Evolutionary conservation across 495 filamentous ascomycete genomes (phyloP).

Genomic region (Penicillium macrosclerotiorum): DNA sequence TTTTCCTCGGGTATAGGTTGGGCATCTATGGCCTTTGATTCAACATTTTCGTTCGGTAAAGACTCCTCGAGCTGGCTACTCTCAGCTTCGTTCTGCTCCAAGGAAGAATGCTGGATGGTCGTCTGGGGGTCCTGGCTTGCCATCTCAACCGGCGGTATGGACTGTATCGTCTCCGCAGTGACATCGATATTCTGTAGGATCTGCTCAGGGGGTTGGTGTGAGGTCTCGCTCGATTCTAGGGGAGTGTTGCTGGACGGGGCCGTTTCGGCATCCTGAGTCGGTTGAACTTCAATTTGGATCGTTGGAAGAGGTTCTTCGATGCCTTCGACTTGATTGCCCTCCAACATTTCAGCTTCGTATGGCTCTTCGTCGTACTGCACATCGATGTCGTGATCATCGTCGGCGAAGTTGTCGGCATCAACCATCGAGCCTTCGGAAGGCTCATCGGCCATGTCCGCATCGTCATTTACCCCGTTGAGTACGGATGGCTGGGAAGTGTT

Average conservation of each 20-base stretch:
- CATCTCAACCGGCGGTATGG: no score
- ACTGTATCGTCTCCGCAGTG: no score
- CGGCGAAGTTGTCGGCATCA: constrained; percentile 32
- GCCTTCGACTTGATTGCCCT: constrained; percentile 40
- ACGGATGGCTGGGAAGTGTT: constrained; percentile 36
- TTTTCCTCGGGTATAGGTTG: no score
- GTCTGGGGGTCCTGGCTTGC: no score
- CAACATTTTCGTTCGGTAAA: no score
- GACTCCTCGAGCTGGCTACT: no score
- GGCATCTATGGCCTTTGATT: no score
- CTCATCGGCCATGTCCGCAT: constrained; percentile 53
- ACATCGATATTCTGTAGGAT: no score
- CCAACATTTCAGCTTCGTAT: constrained; percentile 46
- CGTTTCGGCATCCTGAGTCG: constrained; percentile 7
- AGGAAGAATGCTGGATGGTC: no score
- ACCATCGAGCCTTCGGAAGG: constrained; percentile 41
- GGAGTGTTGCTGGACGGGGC: constrained; percentile 16
- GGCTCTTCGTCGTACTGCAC: constrained; percentile 35
- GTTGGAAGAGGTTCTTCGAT: constrained; percentile 30
- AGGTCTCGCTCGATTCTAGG: constrained; percentile 3
- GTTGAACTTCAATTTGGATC: constrained; percentile 22
- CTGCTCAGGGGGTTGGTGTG: no score
- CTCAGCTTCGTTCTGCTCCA: no score
- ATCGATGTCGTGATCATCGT: constrained; percentile 33
- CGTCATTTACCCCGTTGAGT: constrained; percentile 28